Conservation (phyloP, 179 eudicot genomes). For the Carnegiea gigantea region DNA sequence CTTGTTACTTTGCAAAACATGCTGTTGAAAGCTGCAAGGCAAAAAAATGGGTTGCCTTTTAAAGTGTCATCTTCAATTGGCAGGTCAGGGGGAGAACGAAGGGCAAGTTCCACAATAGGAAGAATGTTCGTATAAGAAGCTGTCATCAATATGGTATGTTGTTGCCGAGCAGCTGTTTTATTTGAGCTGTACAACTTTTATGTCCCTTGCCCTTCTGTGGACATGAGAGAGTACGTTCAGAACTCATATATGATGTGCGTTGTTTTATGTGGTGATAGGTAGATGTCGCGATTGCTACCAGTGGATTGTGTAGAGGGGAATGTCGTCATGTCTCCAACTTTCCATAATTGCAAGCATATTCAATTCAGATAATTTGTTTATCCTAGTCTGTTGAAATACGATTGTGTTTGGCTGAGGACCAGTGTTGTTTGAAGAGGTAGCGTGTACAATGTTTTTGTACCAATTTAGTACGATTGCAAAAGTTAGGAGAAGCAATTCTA, state of each 20-base stretch:
- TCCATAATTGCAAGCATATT: conserved; percentile 25
- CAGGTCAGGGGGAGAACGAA: conserved; percentile 78
- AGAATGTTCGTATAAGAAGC: conserved; percentile 47
- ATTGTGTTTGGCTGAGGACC: conserved; percentile 2
- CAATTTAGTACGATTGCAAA: not conserved
- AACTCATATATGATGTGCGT: conserved; percentile 22
- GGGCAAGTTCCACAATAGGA: conserved; percentile 61
- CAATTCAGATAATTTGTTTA: conserved; percentile 25
- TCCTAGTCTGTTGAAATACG: conserved; percentile 11
- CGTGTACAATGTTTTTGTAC: conserved; percentile 4
- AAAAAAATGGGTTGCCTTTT: conserved; percentile 20
- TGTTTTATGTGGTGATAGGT: conserved; percentile 48
- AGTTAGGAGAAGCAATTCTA: not conserved
- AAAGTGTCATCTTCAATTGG: conserved; percentile 38
- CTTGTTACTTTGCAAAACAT: not conserved
- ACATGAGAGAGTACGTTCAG: conserved; percentile 29
- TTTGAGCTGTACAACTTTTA: conserved; percentile 10
- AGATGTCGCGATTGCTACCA: conserved; percentile 37
- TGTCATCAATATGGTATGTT: conserved; percentile 54
- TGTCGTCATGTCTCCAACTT: conserved; percentile 17
- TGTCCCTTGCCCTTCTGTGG: conserved; percentile 10
- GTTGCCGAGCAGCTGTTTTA: conserved; percentile 20
- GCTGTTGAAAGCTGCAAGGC: not conserved
- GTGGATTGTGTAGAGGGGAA: conserved; percentile 43
- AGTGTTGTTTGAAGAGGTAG: not conserved